These are phyloP conservation scores for Rhodomyrtus tomentosa DNA, from an alignment of 345 rosid species.

Conservation along the genomic window DNA sequence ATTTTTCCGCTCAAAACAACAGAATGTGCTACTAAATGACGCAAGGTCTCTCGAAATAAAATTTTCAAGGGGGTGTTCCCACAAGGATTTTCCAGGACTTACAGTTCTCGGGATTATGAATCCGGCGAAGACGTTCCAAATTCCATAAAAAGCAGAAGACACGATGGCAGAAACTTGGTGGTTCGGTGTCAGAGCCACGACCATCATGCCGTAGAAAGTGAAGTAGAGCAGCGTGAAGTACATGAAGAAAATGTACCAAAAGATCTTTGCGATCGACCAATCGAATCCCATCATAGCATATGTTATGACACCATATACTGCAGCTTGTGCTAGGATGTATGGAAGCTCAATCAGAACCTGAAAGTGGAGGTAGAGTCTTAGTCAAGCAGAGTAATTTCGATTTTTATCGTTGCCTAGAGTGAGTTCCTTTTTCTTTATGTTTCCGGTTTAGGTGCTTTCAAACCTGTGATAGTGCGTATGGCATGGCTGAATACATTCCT, in stretches of 20 bases:
- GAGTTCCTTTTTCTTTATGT: not conserved
- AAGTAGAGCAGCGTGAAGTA: constrained; percentile 31
- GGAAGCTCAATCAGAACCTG: constrained; percentile 38
- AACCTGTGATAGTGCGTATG: constrained; percentile 41
- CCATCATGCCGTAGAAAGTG: constrained; percentile 40
- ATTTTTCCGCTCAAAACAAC: not conserved
- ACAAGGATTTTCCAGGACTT: not conserved
- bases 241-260: constrained; percentile 24
- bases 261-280: constrained; percentile 9
- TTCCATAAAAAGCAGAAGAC: constrained; percentile 14
- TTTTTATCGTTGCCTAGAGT: not conserved
- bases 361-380: not conserved
- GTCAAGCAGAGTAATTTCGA: not conserved
- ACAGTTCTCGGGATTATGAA: constrained; percentile 24
- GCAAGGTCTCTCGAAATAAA: not conserved
- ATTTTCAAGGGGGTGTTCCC: not conserved
- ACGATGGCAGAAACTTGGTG: constrained; percentile 22
- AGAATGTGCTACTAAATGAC: not conserved
- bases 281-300: constrained; percentile 31
- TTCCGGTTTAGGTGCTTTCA: not conserved
- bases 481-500: constrained; percentile 74
- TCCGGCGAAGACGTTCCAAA: constrained; percentile 34
- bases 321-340: constrained; percentile 18
- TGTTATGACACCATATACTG: constrained; percentile 13
- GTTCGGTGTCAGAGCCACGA: constrained; percentile 26